Evolutionary conservation across 352 stramenopile species (phyloP).

Genomic region (Pythium apleroticum): DNA sequence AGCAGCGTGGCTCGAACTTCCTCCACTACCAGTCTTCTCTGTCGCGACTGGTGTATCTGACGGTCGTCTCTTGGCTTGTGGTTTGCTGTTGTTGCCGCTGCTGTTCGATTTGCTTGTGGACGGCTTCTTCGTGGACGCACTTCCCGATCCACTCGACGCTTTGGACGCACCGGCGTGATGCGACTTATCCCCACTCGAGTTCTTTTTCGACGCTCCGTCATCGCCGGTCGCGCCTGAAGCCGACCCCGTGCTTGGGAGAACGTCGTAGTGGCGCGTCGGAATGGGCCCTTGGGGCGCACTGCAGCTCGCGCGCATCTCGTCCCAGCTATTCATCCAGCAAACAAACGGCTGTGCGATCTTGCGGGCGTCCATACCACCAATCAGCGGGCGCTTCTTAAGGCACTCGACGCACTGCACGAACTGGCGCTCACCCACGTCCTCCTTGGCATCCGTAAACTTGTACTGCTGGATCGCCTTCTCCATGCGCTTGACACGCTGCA

Average conservation of each 20-base stretch:
- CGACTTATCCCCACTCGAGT: conserved; percentile 2
- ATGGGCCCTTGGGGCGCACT: conserved; percentile 61
- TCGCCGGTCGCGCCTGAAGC: conserved; percentile 8
- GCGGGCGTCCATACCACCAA: conserved; percentile 69
- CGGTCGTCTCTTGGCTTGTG: conserved; percentile 20
- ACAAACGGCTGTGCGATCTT: conserved; percentile 75
- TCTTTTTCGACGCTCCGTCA: conserved; percentile 21
- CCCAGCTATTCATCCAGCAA: conserved; percentile 84
- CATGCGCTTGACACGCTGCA: conserved; percentile 73
- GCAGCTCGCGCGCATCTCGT: conserved; percentile 76
- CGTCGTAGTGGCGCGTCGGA: conserved; percentile 24
- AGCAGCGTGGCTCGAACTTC: neutral
- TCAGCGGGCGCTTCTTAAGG: conserved; percentile 67
- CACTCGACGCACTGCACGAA: conserved; percentile 72
- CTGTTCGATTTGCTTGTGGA: conserved; percentile 14
- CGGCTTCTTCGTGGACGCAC: conserved; percentile 1
- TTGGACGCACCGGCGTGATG: conserved; percentile 2
- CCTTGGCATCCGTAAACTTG: conserved; percentile 59
- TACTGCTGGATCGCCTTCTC: conserved; percentile 66
- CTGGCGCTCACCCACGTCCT: conserved; percentile 69
- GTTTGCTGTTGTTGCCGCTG: conserved; percentile 19
- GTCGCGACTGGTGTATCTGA: neutral
- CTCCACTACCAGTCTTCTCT: conserved; percentile 17
- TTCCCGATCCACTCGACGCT: neutral
- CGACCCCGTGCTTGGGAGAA: neutral